Base-by-base conservation (phyloP, 2,329 filamentous ascomycete genomes). In the Stenocarpella maydis region DNA sequence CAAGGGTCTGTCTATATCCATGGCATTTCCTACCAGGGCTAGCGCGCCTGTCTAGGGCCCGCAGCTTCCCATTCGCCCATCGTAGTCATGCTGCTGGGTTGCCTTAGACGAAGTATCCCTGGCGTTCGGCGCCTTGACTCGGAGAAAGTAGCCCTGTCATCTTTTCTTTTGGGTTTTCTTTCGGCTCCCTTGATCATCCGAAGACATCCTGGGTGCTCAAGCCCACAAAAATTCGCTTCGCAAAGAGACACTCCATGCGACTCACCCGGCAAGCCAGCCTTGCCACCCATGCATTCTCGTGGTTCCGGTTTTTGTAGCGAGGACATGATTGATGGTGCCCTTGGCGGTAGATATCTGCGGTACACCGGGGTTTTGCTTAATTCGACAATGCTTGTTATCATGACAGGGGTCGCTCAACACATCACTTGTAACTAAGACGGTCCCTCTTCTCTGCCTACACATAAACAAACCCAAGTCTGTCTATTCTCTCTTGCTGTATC, bases 201-300 rank as follows among this genome's bases (percentile, higher is more conserved):
- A 19, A 49, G 26, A 49, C 54, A 8, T 12, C 21, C 58, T 49
- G 58, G 58, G 58, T 63, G 58, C 58, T 63, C 58, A 49, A 63
- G 58, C 58, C 58, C 58, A 63, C 58, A 63, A 63, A 37, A 37
- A 28, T 49, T 37, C 43, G 24, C 15, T 21, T 63, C 58, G 43
- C 49, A 43, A 49, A 63, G 43, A 41, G 43, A 63, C 37, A 63
- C 58, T 63, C 58, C 43, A 43, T 63, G 58, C 58, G 58, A 26
- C 28, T 37, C 43, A 47, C 43, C 58, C 58, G n/a, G n/a, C n/a
- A n/a, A n/a, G 49, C 43, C 58, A 47, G 19, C 58, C 12, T n/a
- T 61, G 58, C 58, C 43, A 61, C 58, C 43, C 58, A 63, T 49
- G 43, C 58, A 49, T 37, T 63, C 58, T 28, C 28, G n/a, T 63